phyloP scores from a whole-genome alignment of 257 asterid genomes.

The Solanum commersonii region DNA sequence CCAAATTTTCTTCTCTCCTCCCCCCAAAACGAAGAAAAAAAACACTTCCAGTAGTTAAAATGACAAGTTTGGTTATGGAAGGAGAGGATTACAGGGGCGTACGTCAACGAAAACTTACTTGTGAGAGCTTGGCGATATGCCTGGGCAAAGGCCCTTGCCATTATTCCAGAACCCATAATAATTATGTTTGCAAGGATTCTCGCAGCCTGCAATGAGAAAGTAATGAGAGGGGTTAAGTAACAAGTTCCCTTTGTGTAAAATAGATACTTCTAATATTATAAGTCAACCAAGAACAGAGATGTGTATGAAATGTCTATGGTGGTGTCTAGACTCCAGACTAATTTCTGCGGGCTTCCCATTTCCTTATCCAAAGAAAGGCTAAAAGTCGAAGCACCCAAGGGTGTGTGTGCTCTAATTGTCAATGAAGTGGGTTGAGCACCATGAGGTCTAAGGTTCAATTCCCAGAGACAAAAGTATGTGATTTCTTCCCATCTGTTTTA shows the following conservation, averaged over 20 bases:
- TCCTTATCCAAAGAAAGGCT: neutral
- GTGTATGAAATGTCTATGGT: neutral
- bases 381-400: neutral
- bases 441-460: neutral
- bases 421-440: neutral
- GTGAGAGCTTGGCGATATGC: slow-evolving; percentile 76
- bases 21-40: neutral
- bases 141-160: slow-evolving; percentile 55
- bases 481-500: neutral
- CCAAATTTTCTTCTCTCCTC: neutral
- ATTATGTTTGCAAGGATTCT: slow-evolving; percentile 51
- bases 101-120: slow-evolving; percentile 27
- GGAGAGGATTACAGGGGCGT: neutral
- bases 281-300: neutral
- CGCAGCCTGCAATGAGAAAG: slow-evolving; percentile 36
- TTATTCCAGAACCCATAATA: slow-evolving; percentile 51
- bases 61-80: neutral
- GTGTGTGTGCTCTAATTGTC: neutral
- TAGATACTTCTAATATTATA: neutral
- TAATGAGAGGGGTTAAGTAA: neutral
- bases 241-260: neutral
- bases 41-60: neutral
- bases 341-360: neutral
- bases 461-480: neutral
- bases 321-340: neutral